Base-by-base conservation (phyloP, 2,329 filamentous ascomycete species). In the Monilinia aucupariae region DNA sequence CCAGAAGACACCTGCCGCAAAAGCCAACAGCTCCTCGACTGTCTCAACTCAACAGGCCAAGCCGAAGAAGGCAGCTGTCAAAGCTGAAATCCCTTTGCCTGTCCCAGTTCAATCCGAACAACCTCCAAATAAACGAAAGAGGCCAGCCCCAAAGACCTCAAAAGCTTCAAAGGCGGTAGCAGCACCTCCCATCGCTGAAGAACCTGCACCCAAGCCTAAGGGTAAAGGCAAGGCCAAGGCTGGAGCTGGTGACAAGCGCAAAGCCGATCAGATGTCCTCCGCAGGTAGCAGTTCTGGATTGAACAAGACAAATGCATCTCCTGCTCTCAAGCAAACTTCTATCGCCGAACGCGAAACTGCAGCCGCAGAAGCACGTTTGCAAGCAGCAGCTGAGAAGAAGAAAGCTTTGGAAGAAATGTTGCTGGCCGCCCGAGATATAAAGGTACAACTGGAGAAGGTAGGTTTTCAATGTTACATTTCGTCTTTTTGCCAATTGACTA, bases 251-350 rank as follows among this genome's bases (percentile, higher is more conserved):
- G 50, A 51, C 12, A 60, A 64, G 25, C 60, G 60, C 6, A 62
- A 62, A 20, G 60, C 60, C 34, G 45, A 49, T 25, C 51, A 62
- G 34, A 58, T 58, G 34, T 49, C 60, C 17, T 48, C 51, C 17
- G 32, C 22, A 13, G 15, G 22, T 5, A 58, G 9, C 17, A 47
- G n/a, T 45, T 51, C 30, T 4, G 60, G 51, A 20, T 20, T 51
- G 12, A 62, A 41, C 20, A 62, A 62, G 60, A 62, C 60, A 17
- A 62, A 62, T 30, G 12, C 32, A 39, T 58, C 60, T 37, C 60
- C 60, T 13, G 60, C 60, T 58, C 39, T 48, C 22, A 62, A 62
- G 25, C 51, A 62, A 27, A 62, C 32, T 12, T 34, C n/a, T 27
- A 10, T 13, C 7, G 51, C 32, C 34, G 52, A 62, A 27, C 43